Conservation (phyloP, 1,284 basidiomycete species). For the Phlebopus sp. region DNA sequence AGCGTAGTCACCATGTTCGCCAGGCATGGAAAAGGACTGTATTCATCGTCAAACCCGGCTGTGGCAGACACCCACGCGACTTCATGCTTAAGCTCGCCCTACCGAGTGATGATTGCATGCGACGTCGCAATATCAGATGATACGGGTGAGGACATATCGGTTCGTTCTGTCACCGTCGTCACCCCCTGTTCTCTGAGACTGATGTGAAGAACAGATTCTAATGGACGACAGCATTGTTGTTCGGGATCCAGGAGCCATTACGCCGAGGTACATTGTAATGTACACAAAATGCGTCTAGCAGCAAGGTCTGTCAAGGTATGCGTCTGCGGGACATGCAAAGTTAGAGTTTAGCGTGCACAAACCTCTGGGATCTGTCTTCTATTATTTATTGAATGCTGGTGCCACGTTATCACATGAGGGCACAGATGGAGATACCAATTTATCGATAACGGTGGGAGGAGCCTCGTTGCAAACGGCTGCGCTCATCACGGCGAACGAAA, state of each 20-base stretch:
- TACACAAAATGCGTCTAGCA: conserved; percentile 30
- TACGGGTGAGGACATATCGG: conserved; percentile 25
- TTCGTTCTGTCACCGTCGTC: conserved; percentile 23
- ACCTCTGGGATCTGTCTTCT: conserved; percentile 20
- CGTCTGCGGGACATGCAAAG: conserved; percentile 17
- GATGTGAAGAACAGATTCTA: conserved; percentile 29
- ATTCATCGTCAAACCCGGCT: conserved; percentile 55
- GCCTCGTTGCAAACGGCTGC: conserved; percentile 30
- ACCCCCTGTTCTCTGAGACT: conserved; percentile 24
- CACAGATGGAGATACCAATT: conserved; percentile 15
- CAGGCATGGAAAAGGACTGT: conserved; percentile 56
- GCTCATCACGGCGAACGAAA: conserved; percentile 18
- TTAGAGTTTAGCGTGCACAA: conserved; percentile 17
- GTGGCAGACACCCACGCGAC: conserved; percentile 55
- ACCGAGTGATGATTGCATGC: conserved; percentile 59
- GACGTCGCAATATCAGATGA: conserved; percentile 44
- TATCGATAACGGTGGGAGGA: conserved; percentile 19
- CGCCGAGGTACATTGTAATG: conserved; percentile 35
- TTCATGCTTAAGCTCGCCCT: conserved; percentile 60
- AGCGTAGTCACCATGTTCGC: conserved; percentile 1
- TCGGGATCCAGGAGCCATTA: conserved; percentile 32
- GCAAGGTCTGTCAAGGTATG: conserved; percentile 17
- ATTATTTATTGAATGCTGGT: conserved; percentile 26
- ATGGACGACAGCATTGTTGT: conserved; percentile 31
- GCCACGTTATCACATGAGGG: conserved; percentile 21